Percentiles rank a stretch among this genome's conserved stretches.
phyloP scores from a whole-genome alignment of 2,329 filamentous ascomycete genomes.

The Nothophoma quercina region DNA sequence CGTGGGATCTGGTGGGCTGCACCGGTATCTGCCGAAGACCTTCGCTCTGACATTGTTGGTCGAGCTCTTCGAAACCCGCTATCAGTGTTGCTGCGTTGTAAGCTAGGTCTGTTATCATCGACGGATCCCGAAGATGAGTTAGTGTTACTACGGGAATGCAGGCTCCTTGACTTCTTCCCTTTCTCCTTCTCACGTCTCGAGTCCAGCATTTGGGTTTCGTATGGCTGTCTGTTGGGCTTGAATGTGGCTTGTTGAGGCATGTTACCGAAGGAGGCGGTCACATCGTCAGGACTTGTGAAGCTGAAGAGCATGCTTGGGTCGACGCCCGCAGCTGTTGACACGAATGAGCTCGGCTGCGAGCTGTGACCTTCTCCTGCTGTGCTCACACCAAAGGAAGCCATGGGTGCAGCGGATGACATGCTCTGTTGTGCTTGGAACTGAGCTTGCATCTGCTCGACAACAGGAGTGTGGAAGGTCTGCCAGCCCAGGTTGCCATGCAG shows the following conservation, averaged over 20 bases:
- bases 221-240: constrained; percentile 43
- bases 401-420: constrained; percentile 33
- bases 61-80: constrained; percentile 47
- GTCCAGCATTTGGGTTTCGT: constrained; percentile 49
- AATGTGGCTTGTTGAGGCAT: constrained; percentile 31
- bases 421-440: constrained; percentile 45
- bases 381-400: constrained; percentile 33
- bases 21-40: constrained; percentile 30
- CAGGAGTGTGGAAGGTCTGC: constrained; percentile 43
- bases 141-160: constrained; percentile 52
- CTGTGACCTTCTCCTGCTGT: constrained; percentile 26
- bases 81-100: constrained; percentile 58
- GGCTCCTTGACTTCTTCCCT: constrained; percentile 39
- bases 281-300: constrained; percentile 44
- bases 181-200: constrained; percentile 45
- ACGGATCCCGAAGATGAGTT: constrained; percentile 49
- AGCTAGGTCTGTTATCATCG: constrained; percentile 38
- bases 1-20: constrained; percentile 48
- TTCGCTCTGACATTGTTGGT: constrained; percentile 40
- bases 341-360: constrained; percentile 42
- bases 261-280: constrained; percentile 38
- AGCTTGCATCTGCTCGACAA: constrained; percentile 40
- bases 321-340: constrained; percentile 51
- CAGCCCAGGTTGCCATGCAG: constrained; percentile 41
- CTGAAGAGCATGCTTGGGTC: constrained; percentile 59